A percentile compares a stretch with the other conserved stretches of the same genome.
Conservation (phyloP, 2,329 filamentous ascomycete genomes). For the Exophiala sp. region DNA sequence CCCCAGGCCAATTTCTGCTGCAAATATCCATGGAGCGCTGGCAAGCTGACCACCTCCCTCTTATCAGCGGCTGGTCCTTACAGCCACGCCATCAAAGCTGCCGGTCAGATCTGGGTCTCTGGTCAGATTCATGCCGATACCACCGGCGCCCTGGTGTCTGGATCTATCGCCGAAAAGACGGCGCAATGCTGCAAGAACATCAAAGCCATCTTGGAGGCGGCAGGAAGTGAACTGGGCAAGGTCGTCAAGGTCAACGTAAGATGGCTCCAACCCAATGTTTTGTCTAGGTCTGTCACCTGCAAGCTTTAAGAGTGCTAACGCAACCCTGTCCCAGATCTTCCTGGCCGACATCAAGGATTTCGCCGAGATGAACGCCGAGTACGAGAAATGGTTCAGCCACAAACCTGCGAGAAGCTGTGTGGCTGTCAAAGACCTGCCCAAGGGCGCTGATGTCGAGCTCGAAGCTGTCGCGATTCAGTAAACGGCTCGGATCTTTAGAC, state of each 20-base stretch:
- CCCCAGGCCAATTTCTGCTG: too few species aligned
- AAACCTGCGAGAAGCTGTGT: constrained; percentile 60
- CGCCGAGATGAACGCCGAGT: constrained; percentile 68
- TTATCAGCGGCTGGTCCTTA: constrained; percentile 28
- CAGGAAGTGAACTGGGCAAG: constrained; percentile 68
- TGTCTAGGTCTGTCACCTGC: not conserved
- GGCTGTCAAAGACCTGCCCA: constrained; percentile 57
- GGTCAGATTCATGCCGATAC: constrained; percentile 70
- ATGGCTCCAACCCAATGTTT: constrained; percentile 9
- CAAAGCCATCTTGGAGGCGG: constrained; percentile 72
- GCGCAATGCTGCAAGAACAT: constrained; percentile 71
- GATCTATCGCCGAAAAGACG: constrained; percentile 63
- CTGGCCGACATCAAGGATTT: constrained; percentile 88
- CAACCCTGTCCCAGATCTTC: constrained; percentile 55
- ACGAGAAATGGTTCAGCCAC: constrained; percentile 62
- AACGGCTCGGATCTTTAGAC: constrained; percentile 10
- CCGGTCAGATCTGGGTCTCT: constrained; percentile 63
- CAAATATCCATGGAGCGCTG: too few species aligned
- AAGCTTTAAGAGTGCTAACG: too few species aligned
- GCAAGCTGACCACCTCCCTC: constrained; percentile 4
- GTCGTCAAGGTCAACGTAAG: constrained; percentile 75
- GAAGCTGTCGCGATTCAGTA: constrained; percentile 56
- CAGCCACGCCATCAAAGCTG: constrained; percentile 60
- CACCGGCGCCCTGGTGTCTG: constrained; percentile 54
- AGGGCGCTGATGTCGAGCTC: constrained; percentile 59